Evolutionary conservation across 345 rosid genomes (phyloP), one percentile per base, ranked within the genome.

Genomic region (Ceriops decandra): DNA sequence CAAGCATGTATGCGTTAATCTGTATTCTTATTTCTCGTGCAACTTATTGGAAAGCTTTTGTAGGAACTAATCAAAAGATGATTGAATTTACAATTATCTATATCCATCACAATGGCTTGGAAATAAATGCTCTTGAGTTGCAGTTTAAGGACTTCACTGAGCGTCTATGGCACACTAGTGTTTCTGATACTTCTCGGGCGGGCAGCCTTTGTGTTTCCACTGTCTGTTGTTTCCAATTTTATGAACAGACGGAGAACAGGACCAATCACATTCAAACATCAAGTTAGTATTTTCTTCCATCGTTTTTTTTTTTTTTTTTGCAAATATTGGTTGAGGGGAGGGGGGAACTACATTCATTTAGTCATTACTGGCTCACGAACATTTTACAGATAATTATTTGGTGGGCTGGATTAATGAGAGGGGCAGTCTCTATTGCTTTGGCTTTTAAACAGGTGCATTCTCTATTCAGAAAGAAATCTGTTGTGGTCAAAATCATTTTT

Each of bases 341-440:
- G 36, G 1, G 15, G 54, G 35, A 52, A 17, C 24, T 52, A 7
- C 22, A 32, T 26, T 31, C n/a, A 7, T 27, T 56, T 19, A 17
- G 2, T 30, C 33, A 6, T 38, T 32, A 47, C 24, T 42, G 27
- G 68, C 60, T 74, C 66, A 33, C 31, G 46, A 47, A 26, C 35
- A 7, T 71, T 21, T 22, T 75, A 1, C 68, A 93, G 98, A 79
- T 89, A 69, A 77, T 93, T 52, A 84, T 93, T 51, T 93, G 98
- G 92, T 93, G 98, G 97, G 97, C 97, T 4, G 96, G 97, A 13
- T 82, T 90, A 22, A 93, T 93, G 87, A 82, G 98, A 75, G 98
- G 98, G 0, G 97, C 97, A 15, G 97, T 90, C 51, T 93, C 98
- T 7, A 85, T 93, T 64, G 98, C 97, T 63, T 78, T 90, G 72